Percentiles rank a stretch among this genome's conserved stretches.
Conservation (phyloP, 129 eudicot genomes). For the Chrysanthemum makinoi region DNA sequence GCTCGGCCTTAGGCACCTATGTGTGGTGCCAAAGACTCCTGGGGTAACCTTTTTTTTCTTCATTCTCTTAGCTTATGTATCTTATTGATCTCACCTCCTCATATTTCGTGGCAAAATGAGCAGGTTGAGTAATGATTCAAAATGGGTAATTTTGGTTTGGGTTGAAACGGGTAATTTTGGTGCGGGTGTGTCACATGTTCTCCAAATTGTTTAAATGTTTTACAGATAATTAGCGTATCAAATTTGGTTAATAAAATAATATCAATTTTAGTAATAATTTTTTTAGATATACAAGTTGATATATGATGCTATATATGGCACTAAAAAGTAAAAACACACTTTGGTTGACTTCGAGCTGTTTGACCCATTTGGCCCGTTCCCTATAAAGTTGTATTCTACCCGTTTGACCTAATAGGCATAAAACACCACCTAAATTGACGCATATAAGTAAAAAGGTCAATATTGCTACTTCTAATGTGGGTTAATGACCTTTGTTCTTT, state of each 20-base stretch:
- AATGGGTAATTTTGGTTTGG: not conserved
- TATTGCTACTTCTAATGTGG: not conserved
- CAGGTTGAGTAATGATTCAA: not conserved
- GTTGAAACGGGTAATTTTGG: too few relatives aligned
- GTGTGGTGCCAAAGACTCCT: constrained; percentile 81
- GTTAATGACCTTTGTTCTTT: not conserved
- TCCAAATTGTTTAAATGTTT: not conserved
- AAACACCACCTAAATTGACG: not conserved
- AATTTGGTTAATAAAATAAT: not conserved
- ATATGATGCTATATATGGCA: not conserved
- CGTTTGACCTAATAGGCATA: not conserved
- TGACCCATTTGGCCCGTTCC: not conserved
- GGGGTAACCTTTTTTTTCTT: constrained; percentile 31
- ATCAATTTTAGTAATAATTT: too few relatives aligned
- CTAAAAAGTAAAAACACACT: not conserved
- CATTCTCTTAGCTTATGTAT: not conserved
- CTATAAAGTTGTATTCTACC: not conserved
- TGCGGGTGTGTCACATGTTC: too few relatives aligned
- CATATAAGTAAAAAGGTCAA: not conserved
- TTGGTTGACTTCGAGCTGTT: not conserved
- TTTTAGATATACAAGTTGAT: too few relatives aligned
- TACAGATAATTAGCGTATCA: not conserved
- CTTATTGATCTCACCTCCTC: not conserved
- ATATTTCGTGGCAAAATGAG: not conserved
- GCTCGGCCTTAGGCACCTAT: constrained; percentile 90